These are phyloP conservation scores for Aspergillus thermomutatus DNA, from an alignment of 2,329 filamentous ascomycete genomes.

Conservation along the genomic window DNA sequence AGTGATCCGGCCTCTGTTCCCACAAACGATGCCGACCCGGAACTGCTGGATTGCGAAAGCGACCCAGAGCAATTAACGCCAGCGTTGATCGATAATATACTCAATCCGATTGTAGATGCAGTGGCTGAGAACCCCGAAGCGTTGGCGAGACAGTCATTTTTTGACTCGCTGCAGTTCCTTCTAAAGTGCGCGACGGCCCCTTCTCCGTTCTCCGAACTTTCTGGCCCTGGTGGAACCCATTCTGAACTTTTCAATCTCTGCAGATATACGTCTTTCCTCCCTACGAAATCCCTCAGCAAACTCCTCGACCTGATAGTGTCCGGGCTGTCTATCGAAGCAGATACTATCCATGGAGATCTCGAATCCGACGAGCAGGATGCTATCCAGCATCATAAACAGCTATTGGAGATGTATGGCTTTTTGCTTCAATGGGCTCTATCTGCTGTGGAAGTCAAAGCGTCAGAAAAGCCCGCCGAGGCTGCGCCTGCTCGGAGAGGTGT, in stretches of 20 bases:
- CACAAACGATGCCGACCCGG: constrained; percentile 79
- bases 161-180: constrained; percentile 92
- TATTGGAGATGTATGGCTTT: constrained; percentile 92
- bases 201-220: constrained; percentile 30
- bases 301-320: constrained; percentile 87
- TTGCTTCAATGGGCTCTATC: constrained; percentile 92
- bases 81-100: constrained; percentile 73
- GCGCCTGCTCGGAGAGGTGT: constrained; percentile 71
- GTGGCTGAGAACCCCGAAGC: constrained; percentile 90
- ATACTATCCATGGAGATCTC: constrained; percentile 78
- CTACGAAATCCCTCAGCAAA: constrained; percentile 81
- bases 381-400: constrained; percentile 79
- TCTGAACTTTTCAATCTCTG: constrained; percentile 62
- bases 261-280: constrained; percentile 78
- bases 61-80: constrained; percentile 80
- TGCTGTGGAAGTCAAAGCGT: constrained; percentile 88
- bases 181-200: constrained; percentile 80
- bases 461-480: constrained; percentile 76
- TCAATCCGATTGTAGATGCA: constrained; percentile 90
- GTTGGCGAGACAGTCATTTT: constrained; percentile 70
- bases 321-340: constrained; percentile 78
- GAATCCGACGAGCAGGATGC: constrained; percentile 90
- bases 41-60: constrained; percentile 86
- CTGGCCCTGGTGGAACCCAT: constrained; percentile 46
- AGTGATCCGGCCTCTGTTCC: constrained; percentile 81